These are phyloP conservation scores for Botrytis fabae DNA, from an alignment of 2,329 filamentous ascomycete species.

Conservation along the genomic window DNA sequence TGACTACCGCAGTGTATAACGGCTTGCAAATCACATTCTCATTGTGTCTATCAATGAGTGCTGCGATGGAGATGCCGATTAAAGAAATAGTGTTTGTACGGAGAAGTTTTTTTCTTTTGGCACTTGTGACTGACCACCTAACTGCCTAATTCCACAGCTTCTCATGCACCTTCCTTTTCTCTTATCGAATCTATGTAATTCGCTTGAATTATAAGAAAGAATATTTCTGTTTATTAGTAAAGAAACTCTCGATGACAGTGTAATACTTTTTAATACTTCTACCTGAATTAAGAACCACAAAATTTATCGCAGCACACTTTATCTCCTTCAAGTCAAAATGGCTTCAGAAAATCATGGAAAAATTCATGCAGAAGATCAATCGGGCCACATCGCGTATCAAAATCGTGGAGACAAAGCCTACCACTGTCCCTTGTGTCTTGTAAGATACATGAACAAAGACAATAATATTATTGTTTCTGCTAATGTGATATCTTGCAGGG, in stretches of 20 bases:
- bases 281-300: background rate
- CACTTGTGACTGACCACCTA: background rate
- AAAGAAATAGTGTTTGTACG: background rate
- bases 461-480: background rate
- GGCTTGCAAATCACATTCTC: background rate
- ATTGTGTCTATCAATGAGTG: background rate
- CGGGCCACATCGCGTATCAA: background rate
- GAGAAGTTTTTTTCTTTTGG: background rate
- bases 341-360: background rate
- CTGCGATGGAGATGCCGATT: background rate
- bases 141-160: background rate
- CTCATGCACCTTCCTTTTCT: background rate
- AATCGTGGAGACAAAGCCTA: background rate
- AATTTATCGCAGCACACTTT: background rate
- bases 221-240: background rate
- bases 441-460: background rate
- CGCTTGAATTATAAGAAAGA: background rate
- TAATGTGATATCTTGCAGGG: background rate
- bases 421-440: background rate
- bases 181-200: rapidly evolving
- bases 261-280: background rate
- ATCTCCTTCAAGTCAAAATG: background rate
- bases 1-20: background rate
- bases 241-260: background rate
- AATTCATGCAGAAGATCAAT: background rate